Percentiles rank a stretch among this genome's conserved stretches.
phyloP scores from a whole-genome alignment of 2,329 filamentous ascomycete species.

The Stemphylium beticola region DNA sequence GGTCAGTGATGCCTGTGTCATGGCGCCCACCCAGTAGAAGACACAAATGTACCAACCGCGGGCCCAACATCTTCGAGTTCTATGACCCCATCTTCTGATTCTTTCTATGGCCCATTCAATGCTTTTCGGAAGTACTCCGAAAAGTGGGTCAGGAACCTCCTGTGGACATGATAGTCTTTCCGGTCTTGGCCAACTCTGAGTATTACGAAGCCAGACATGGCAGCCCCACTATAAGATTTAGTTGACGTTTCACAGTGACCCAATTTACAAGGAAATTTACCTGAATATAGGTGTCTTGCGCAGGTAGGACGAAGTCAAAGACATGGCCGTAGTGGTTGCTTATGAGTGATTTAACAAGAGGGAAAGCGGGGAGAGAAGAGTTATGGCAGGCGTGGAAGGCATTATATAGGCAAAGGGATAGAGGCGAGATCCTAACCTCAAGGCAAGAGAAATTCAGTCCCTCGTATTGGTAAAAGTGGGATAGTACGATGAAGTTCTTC shows the following conservation, averaged over 20 bases:
- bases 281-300: neutral
- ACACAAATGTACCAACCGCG: neutral
- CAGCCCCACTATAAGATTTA: neutral
- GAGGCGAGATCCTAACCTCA: too few relatives aligned
- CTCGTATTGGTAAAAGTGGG: too few relatives aligned
- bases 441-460: too few relatives aligned
- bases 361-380: too few relatives aligned
- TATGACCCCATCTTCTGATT: slow-evolving; percentile 7
- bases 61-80: slow-evolving; percentile 12
- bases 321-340: too few relatives aligned
- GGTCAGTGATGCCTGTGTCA: neutral
- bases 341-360: too few relatives aligned
- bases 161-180: slow-evolving; percentile 17
- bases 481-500: too few relatives aligned
- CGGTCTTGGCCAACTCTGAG: slow-evolving; percentile 14
- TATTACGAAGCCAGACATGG: neutral
- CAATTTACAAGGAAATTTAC: neutral
- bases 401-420: too few relatives aligned
- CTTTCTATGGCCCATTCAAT: slow-evolving; percentile 14
- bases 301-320: neutral
- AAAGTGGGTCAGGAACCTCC: slow-evolving; percentile 11
- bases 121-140: slow-evolving; percentile 24
- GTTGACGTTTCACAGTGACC: neutral
- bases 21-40: neutral
- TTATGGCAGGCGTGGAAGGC: too few relatives aligned